Conservation (phyloP, 805 yeast species). For the Teunomyces atbi region DNA sequence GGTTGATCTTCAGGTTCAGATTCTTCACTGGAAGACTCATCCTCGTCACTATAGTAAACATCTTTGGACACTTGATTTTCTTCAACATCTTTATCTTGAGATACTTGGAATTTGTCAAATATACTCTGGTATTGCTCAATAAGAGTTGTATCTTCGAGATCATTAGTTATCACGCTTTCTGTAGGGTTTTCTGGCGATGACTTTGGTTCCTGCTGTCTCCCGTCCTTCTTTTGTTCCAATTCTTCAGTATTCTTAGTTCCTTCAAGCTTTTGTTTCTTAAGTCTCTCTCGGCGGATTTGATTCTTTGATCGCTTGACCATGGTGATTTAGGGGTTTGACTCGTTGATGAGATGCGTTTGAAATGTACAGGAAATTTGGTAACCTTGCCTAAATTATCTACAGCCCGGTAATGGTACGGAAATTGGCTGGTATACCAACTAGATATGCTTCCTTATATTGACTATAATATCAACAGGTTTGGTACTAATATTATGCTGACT, state of each 20-base stretch:
- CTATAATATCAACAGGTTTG: no score
- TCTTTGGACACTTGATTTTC: slow-evolving; percentile 3
- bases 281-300: slow-evolving; percentile 48
- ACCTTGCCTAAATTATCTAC: not conserved
- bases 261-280: slow-evolving; percentile 2
- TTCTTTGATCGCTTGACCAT: slow-evolving; percentile 44
- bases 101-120: slow-evolving; percentile 15
- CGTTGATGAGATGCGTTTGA: not conserved
- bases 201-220: not conserved
- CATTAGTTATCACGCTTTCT: not conserved
- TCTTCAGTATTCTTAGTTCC: not conserved
- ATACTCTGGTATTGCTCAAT: slow-evolving; percentile 20
- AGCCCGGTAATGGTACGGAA: not conserved
- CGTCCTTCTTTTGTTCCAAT: not conserved
- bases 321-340: not conserved
- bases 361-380: slow-evolving; percentile 1
- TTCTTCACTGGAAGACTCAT: slow-evolving; percentile 16
- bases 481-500: no score
- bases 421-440: no score
- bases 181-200: not conserved
- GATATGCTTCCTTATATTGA: no score
- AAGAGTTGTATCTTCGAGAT: slow-evolving; percentile 7
- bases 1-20: slow-evolving; percentile 18
- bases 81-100: not conserved
- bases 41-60: slow-evolving; percentile 20